These are phyloP conservation scores for Bimuria novae-zelandiae DNA, from an alignment of 2,329 filamentous ascomycete species.

Conservation along the genomic window DNA sequence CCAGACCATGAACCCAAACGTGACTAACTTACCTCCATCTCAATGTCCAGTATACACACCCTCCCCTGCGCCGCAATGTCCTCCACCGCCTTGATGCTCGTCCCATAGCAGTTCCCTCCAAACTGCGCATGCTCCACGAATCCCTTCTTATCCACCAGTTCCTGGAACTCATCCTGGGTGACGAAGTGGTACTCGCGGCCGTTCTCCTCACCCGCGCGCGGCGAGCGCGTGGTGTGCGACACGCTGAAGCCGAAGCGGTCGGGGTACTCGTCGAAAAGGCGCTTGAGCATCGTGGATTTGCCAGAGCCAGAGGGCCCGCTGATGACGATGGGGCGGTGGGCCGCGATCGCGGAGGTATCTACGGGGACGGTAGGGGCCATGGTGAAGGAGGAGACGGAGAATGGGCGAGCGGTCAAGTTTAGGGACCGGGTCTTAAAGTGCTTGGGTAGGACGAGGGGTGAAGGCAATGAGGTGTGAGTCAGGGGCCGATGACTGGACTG, in stretches of 20 bases:
- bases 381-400: slow-evolving; percentile 14
- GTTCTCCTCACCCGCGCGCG: slow-evolving; percentile 74
- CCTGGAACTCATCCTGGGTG: slow-evolving; percentile 53
- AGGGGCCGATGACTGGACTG: background rate
- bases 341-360: slow-evolving; percentile 25
- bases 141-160: slow-evolving; percentile 62
- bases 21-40: slow-evolving; percentile 74
- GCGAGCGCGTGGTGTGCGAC: slow-evolving; percentile 76
- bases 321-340: slow-evolving; percentile 68
- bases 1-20: background rate
- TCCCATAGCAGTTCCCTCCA: slow-evolving; percentile 85
- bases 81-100: slow-evolving; percentile 77
- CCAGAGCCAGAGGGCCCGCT: slow-evolving; percentile 80
- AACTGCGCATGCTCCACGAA: slow-evolving; percentile 91
- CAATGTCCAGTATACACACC: slow-evolving; percentile 88
- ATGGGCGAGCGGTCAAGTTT: slow-evolving; percentile 4
- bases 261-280: slow-evolving; percentile 69
- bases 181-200: slow-evolving; percentile 81
- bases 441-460: slow-evolving; percentile 1
- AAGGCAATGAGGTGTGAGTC: slow-evolving; percentile 7
- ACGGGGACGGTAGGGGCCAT: slow-evolving; percentile 32
- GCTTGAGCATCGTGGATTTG: slow-evolving; percentile 78
- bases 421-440: slow-evolving; percentile 9
- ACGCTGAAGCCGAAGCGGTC: slow-evolving; percentile 68
- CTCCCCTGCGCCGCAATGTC: slow-evolving; percentile 71